Evolutionary conservation across 306 rosid genomes (phyloP).

Genomic region (Vigna reflexopilosa): DNA sequence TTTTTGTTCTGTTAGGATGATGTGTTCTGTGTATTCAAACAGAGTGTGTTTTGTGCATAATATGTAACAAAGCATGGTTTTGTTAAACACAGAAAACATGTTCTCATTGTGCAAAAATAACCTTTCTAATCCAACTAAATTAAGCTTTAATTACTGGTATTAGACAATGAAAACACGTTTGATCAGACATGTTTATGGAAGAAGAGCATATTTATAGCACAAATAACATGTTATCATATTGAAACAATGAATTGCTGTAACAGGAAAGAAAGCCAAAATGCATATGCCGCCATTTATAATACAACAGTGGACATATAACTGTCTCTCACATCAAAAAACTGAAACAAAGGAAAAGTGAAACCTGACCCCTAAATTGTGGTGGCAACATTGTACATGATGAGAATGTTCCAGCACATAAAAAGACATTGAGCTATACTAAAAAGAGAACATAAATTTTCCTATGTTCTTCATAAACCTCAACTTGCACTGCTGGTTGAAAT

Average conservation of each 20-base stretch:
- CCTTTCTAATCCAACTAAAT: too few relatives aligned
- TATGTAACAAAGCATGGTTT: too few relatives aligned
- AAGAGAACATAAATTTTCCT: neutral
- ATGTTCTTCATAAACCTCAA: neutral
- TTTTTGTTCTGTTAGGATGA: too few relatives aligned
- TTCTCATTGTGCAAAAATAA: too few relatives aligned
- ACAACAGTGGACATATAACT: neutral
- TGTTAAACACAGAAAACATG: too few relatives aligned
- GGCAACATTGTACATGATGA: slow-evolving; percentile 16
- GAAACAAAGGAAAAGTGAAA: slow-evolving; percentile 2
- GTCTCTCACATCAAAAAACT: slow-evolving; percentile 31
- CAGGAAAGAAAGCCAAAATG: neutral
- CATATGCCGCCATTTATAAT: neutral
- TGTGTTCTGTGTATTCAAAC: too few relatives aligned
- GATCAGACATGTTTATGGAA: too few relatives aligned
- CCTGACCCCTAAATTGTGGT: slow-evolving; percentile 22
- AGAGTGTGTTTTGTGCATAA: too few relatives aligned
- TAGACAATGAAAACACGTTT: too few relatives aligned
- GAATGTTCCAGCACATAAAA: slow-evolving; percentile 13
- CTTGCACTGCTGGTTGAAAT: neutral
- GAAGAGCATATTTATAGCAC: too few relatives aligned
- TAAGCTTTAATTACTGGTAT: too few relatives aligned
- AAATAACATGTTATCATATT: too few relatives aligned
- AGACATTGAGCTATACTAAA: neutral
- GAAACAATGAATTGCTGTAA: neutral